These are phyloP conservation scores for Starmera caribaea DNA, from an alignment of 805 yeast species.

Conservation along the genomic window DNA sequence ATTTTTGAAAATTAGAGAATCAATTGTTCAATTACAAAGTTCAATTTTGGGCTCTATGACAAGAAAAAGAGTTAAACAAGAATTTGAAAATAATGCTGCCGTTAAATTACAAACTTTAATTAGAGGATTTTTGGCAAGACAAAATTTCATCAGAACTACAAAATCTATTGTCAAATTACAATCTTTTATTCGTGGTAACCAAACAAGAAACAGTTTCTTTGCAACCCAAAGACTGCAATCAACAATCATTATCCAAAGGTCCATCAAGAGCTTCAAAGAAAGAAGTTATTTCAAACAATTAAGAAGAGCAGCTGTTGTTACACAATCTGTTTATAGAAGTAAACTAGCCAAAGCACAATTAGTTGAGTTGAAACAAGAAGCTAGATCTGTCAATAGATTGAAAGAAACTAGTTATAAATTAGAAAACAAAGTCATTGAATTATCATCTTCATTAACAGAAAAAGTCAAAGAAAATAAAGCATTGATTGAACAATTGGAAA, in stretches of 20 bases:
- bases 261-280: slow-evolving; percentile 59
- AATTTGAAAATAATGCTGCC: slow-evolving; percentile 54
- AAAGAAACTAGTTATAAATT: slow-evolving; percentile 87
- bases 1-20: slow-evolving; percentile 42
- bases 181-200: slow-evolving; percentile 39
- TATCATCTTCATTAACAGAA: slow-evolving; percentile 74
- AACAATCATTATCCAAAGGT: slow-evolving; percentile 64
- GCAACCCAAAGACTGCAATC: slow-evolving; percentile 48
- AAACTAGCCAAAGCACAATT: slow-evolving; percentile 61
- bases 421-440: slow-evolving; percentile 95
- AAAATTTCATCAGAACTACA: slow-evolving; percentile 19
- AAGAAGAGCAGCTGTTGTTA: slow-evolving; percentile 48
- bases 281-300: slow-evolving; percentile 39
- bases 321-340: slow-evolving; percentile 75
- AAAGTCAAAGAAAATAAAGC: slow-evolving; percentile 77
- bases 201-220: slow-evolving; percentile 41
- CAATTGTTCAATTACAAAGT: slow-evolving; percentile 51
- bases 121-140: slow-evolving; percentile 46
- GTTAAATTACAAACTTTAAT: slow-evolving; percentile 57
- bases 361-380: slow-evolving; percentile 64
- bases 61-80: slow-evolving; percentile 44
- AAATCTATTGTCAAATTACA: slow-evolving; percentile 33
- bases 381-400: slow-evolving; percentile 82
- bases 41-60: slow-evolving; percentile 52
- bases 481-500: slow-evolving; percentile 50